phyloP scores from a whole-genome alignment of 108 stramenopile species.

The Discostella stelligeroides region DNA sequence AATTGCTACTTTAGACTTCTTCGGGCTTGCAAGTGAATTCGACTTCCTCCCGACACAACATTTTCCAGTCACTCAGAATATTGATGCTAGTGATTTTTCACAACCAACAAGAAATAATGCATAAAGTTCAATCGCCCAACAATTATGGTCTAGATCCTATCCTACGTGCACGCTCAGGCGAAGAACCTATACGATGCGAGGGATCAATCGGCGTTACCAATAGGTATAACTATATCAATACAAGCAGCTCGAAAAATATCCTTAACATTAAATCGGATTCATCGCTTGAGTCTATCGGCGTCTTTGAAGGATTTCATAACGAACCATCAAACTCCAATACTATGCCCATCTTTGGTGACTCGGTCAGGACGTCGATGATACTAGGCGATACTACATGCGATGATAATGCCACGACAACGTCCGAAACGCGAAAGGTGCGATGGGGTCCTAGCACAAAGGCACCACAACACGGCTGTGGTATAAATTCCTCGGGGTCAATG shows the following conservation, averaged over 20 bases:
- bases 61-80: neutral
- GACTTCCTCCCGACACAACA: no score
- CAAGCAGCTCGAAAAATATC: neutral
- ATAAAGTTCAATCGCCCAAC: neutral
- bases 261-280: neutral
- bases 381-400: no score
- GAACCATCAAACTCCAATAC: neutral
- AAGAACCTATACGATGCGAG: neutral
- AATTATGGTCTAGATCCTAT: neutral
- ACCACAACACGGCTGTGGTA: neutral
- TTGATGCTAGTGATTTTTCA: no score
- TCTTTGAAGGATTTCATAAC: constrained; percentile 1
- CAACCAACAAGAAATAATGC: neutral
- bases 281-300: constrained; percentile 1
- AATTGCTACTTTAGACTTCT: no score
- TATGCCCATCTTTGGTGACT: neutral
- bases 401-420: neutral
- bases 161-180: neutral
- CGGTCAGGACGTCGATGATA: no score
- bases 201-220: neutral
- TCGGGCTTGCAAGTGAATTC: no score
- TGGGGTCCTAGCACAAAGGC: constrained; percentile 3
- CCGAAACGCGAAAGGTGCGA: neutral
- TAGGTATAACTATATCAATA: neutral
- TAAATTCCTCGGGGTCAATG: neutral